These are phyloP conservation scores for Trichoderma sp. DNA, from an alignment of 2,329 filamentous ascomycete species.

Conservation along the genomic window DNA sequence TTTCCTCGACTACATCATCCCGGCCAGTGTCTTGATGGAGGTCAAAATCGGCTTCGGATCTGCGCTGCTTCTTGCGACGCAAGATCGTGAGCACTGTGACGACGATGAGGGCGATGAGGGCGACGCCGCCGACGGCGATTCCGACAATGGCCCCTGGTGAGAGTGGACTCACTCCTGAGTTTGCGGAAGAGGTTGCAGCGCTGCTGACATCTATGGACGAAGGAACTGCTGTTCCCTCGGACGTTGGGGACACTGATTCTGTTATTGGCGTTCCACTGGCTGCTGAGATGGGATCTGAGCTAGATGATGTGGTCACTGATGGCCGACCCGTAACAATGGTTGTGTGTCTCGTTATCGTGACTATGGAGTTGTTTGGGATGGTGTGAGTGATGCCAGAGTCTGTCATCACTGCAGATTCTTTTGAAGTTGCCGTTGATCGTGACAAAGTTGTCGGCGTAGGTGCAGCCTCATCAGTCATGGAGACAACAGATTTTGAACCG, in stretches of 20 bases:
- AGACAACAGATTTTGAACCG: neutral
- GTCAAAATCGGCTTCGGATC: constrained; percentile 13
- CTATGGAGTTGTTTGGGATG: constrained; percentile 38
- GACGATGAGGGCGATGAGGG: constrained; percentile 34
- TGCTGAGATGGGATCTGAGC: constrained; percentile 21
- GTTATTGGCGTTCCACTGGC: neutral
- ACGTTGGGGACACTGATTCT: constrained; percentile 16
- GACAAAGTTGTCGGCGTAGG: neutral
- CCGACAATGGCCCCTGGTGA: constrained; percentile 40
- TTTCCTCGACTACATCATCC: constrained; percentile 33
- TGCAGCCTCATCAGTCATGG: neutral
- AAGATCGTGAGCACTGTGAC: constrained; percentile 29
- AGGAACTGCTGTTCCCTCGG: constrained; percentile 14
- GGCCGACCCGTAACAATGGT: constrained; percentile 35
- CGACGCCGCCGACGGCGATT: constrained; percentile 35
- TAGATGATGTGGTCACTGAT: constrained; percentile 22
- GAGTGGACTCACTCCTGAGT: constrained; percentile 26
- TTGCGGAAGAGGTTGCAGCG: neutral
- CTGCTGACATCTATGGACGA: constrained; percentile 26
- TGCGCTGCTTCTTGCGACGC: constrained; percentile 29
- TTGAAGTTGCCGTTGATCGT: neutral
- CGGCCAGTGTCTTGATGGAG: constrained; percentile 24
- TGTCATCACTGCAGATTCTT: constrained; percentile 33
- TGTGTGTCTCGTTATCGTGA: constrained; percentile 43
- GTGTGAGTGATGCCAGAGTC: constrained; percentile 43